phyloP scores from a whole-genome alignment of 2,329 filamentous ascomycete genomes.

The Ceratocystis papillata region DNA sequence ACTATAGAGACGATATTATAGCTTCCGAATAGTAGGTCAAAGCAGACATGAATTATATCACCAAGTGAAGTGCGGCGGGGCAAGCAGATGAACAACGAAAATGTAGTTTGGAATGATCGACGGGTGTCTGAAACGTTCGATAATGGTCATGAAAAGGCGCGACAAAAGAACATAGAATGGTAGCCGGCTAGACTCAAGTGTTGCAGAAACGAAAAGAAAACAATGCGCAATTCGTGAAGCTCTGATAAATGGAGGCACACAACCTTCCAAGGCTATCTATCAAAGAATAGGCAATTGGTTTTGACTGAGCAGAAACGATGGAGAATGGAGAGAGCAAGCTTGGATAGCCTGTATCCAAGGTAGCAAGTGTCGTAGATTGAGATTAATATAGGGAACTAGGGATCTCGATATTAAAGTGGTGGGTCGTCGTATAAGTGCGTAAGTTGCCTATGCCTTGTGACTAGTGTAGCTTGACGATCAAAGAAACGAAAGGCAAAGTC shows the following conservation, averaged over 20 bases:
- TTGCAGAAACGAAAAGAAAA: neutral
- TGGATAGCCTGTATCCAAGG: conserved; percentile 3
- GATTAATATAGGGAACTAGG: neutral
- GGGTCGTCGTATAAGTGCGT: neutral
- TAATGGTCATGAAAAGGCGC: neutral
- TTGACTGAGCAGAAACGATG: neutral
- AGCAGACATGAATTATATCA: neutral
- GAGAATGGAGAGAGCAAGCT: neutral
- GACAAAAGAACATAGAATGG: neutral
- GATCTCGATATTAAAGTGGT: conserved; percentile 1
- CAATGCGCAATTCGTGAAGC: neutral
- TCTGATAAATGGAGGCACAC: neutral
- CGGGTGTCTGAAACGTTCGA: neutral
- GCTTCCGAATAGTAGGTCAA: neutral
- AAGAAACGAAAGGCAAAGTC: neutral
- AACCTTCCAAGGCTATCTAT: neutral
- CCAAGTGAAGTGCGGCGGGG: neutral
- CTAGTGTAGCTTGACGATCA: neutral
- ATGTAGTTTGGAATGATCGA: neutral
- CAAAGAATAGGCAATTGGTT: neutral
- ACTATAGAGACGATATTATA: neutral
- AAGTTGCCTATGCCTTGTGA: neutral
- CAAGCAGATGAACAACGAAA: neutral
- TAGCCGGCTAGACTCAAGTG: neutral
- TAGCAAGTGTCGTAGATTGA: neutral